These are phyloP conservation scores for Nicotiana rustica DNA, from an alignment of 305 asterid species.

Conservation along the genomic window DNA sequence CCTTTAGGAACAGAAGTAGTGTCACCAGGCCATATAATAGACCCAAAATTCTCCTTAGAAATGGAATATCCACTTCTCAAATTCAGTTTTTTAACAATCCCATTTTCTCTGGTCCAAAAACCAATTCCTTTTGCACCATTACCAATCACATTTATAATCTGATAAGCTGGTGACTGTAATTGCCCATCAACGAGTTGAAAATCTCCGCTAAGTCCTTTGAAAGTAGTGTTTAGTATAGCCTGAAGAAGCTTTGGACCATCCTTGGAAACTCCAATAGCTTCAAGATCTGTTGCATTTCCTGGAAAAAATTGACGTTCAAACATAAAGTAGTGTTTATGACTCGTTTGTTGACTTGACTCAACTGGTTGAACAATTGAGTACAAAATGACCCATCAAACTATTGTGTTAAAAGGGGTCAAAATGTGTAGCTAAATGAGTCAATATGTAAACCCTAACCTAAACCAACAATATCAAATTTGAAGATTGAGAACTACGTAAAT, in stretches of 20 bases:
- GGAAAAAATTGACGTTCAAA: background rate
- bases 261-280: constrained; percentile 53
- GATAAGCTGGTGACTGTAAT: constrained; percentile 55
- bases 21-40: constrained; percentile 68
- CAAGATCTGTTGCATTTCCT: constrained; percentile 46
- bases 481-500: too few relatives aligned
- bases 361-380: background rate
- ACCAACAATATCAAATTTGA: too few relatives aligned
- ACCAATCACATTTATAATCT: constrained; percentile 58
- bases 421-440: too few relatives aligned
- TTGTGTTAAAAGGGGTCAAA: too few relatives aligned
- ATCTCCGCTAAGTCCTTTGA: constrained; percentile 58
- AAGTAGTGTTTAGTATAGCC: constrained; percentile 49
- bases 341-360: background rate
- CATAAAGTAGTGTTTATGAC: background rate
- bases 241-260: constrained; percentile 53
- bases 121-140: constrained; percentile 54
- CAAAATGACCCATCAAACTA: background rate
- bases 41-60: constrained; percentile 40
- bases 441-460: too few relatives aligned
- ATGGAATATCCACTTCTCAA: constrained; percentile 24
- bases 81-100: constrained; percentile 40
- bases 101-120: constrained; percentile 56
- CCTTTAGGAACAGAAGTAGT: constrained; percentile 51
- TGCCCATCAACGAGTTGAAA: constrained; percentile 54